Base-by-base conservation (phyloP, 73 alveolate genomes). In the Tetrahymena borealis region DNA sequence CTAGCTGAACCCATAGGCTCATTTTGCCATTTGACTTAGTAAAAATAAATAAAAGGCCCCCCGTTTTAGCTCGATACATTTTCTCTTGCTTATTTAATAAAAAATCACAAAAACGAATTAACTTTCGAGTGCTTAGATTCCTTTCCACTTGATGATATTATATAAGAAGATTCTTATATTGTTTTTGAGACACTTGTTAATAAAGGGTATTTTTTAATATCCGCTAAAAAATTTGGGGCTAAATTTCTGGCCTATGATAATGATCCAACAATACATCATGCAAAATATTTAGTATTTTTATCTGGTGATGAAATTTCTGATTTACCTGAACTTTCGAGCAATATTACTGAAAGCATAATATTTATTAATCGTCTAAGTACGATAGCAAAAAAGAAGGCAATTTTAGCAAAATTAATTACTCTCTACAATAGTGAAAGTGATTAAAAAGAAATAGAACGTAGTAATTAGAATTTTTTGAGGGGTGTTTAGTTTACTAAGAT, bases 21-120 rank as follows among this genome's bases (percentile, higher is more conserved):
- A 60, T 60, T 60, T 60, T 60, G 85, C 85, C 85, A 60, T 60
- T 60, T 60, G 85, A 60, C 85, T 60, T 60, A 60, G 85, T 60
- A 60, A 60, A 60, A 60, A 60, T 60, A 60, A n/a, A 60, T 60
- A 9, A 60, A 60, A 60, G 85, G 85, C n/a, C 85, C 85, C 85
- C 85, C 85, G 28, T 60, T 60, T 60, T 60, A 2, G 10, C 85
- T 60, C 0, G 85, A 60, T 60, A 35, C 85, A 18, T 60, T 2
- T 60, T 60, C 85, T 20, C 85, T 60, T 4, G 16, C 85, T n/a
- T 60, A 60, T 60, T 60, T 60, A 35, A 60, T 60, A 24, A 24
- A 60, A 60, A 60, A 60, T 60, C 28, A 18, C 37, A 18, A 1
- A 0, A 24, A 60, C 11, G 85, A 60, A 20, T 60, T 60, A 24